Evolutionary conservation across 2,329 filamentous ascomycete species (phyloP).

Genomic region (Diplodia corticola): DNA sequence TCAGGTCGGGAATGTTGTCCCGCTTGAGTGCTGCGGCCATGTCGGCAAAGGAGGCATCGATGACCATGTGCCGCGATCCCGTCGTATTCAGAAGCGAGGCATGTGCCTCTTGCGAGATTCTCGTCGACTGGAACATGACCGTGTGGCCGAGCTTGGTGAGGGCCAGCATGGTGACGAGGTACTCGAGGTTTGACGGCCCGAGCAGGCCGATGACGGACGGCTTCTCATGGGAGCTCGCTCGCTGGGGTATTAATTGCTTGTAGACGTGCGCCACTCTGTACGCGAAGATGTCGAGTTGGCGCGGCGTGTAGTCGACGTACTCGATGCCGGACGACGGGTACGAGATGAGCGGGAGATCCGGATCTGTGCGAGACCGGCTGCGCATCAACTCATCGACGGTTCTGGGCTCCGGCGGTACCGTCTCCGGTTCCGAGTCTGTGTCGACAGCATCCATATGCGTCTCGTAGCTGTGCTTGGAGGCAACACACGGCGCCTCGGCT

Average conservation of each 20-base stretch:
- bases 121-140: slow-evolving; percentile 55
- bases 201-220: slow-evolving; percentile 49
- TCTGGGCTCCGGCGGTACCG: slow-evolving; percentile 14
- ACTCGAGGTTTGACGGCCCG: slow-evolving; percentile 56
- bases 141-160: slow-evolving; percentile 58
- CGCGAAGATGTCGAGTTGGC: slow-evolving; percentile 48
- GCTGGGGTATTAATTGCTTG: background rate
- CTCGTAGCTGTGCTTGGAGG: slow-evolving; percentile 4
- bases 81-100: slow-evolving; percentile 41
- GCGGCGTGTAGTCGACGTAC: slow-evolving; percentile 51
- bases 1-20: slow-evolving; percentile 28
- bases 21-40: slow-evolving; percentile 35
- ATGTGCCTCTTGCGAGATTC: slow-evolving; percentile 55
- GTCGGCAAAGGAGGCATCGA: slow-evolving; percentile 29
- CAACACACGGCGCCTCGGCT: background rate
- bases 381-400: slow-evolving; percentile 46
- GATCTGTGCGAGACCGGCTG: slow-evolving; percentile 37
- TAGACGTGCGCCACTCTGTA: slow-evolving; percentile 27
- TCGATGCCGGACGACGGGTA: slow-evolving; percentile 48
- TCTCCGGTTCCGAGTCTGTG: slow-evolving; percentile 2
- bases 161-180: slow-evolving; percentile 56
- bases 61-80: slow-evolving; percentile 29
- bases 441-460: background rate
- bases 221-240: slow-evolving; percentile 19
- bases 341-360: slow-evolving; percentile 43